Conservation (phyloP, 805 yeast genomes). For the Monosporozyma servazzii region DNA sequence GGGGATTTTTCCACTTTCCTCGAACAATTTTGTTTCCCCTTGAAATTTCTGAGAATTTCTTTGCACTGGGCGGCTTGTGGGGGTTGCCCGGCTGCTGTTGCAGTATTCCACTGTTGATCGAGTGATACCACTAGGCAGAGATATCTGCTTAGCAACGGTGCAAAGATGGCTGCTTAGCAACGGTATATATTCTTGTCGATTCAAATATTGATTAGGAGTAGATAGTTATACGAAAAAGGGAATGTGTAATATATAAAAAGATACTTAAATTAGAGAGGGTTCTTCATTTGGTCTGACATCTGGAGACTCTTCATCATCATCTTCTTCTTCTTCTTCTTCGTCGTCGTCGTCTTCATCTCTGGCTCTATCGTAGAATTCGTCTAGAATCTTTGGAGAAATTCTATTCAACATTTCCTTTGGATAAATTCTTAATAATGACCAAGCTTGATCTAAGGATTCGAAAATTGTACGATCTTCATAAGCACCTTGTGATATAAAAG, state of each 20-base stretch:
- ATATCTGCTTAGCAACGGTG: too few species aligned
- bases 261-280: conserved; percentile 3
- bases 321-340: conserved; percentile 37
- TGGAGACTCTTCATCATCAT: conserved; percentile 13
- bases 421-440: conserved; percentile 96
- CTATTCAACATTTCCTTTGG: conserved; percentile 98
- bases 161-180: too few species aligned
- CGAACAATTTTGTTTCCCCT: neutral
- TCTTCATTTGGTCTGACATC: conserved; percentile 5
- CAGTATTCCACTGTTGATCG: too few species aligned
- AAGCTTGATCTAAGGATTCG: conserved; percentile 94
- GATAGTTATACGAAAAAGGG: neutral
- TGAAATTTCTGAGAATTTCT: too few species aligned
- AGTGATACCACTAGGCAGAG: too few species aligned
- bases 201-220: neutral
- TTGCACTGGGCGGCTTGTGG: too few species aligned
- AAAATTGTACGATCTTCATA: conserved; percentile 91
- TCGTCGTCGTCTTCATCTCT: conserved; percentile 56
- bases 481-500: conserved; percentile 92
- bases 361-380: conserved; percentile 89
- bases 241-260: neutral
- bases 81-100: neutral
- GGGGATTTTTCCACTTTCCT: neutral
- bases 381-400: conserved; percentile 93
- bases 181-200: too few species aligned